Evolutionary conservation across 1,284 basidiomycete genomes (phyloP), one percentile per base, ranked within the genome.

Genomic region (Lentinula novae-zelandiae): DNA sequence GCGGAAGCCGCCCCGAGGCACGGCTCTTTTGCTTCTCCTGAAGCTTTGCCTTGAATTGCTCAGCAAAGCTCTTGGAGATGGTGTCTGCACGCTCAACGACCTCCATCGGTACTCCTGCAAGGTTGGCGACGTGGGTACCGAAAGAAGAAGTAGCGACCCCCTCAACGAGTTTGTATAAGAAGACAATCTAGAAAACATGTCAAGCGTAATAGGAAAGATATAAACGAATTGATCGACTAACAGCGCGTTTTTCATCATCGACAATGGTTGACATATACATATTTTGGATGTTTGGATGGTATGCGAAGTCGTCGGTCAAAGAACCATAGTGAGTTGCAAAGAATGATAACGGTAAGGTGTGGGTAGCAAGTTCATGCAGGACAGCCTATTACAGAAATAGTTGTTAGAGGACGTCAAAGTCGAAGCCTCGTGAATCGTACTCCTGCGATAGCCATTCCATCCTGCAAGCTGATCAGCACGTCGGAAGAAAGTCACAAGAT

Each of bases 201-300:
- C 60, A 39, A 63, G 63, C 38, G 58, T 44, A 34, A 20, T 13
- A 33, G 40, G 42, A 4, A 46, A 17, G n/a, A 38, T 12, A 17
- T 20, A 15, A 34, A 38, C 5, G 15, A 12, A 5, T n/a, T 15
- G 53, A 42, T 49, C 44, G 57, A 70, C 76, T 22, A 63, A 92
- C 93, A 75, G 93, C 92, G 62, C 88, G 83, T 70, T 92, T 91
- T 64, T 91, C 88, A 60, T 97, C 93, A 69, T 97, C 92, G 2
- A 98, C 90, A 58, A 92, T 82, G 0, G 95, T 97, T 50, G 89
- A 83, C 96, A 98, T 97, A 73, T 96, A 89, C 89, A 96, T 96
- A 64, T 89, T 92, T 59, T 92, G 83, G 67, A 98, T 92, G 70
- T 95, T 96, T 0, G 94, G 92, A 69, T 98, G 95, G 68, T 95